These are phyloP conservation scores for Penicillium sp. DNA, from an alignment of 2,329 filamentous ascomycete species.

Conservation along the genomic window DNA sequence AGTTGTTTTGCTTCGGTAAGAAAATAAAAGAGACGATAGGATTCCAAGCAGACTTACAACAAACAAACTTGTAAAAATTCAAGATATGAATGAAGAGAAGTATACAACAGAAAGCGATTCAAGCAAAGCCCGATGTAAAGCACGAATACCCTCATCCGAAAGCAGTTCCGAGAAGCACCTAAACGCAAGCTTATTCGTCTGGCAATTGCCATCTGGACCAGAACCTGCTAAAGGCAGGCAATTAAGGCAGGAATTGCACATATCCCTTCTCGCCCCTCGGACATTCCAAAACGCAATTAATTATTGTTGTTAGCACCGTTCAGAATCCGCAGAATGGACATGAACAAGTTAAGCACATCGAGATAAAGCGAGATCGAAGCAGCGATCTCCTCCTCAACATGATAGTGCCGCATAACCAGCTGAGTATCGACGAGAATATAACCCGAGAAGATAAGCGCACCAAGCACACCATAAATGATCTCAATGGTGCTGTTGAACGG, in stretches of 20 bases:
- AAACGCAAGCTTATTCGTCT: not conserved
- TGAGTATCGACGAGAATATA: slow-evolving; percentile 98
- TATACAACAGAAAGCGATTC: not conserved
- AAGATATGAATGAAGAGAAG: not conserved
- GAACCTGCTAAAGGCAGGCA: not conserved
- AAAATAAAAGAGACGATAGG: not conserved
- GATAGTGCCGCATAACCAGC: slow-evolving; percentile 90
- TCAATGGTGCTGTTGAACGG: slow-evolving; percentile 78
- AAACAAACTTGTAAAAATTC: not conserved
- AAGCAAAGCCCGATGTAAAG: not conserved
- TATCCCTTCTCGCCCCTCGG: not conserved
- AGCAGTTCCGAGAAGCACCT: slow-evolving; percentile 7
- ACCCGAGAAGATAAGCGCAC: slow-evolving; percentile 84
- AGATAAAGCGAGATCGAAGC: slow-evolving; percentile 93
- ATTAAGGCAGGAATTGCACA: not conserved
- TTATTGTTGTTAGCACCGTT: slow-evolving; percentile 89
- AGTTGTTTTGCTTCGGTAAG: not conserved
- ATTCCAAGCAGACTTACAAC: not conserved
- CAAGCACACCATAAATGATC: slow-evolving; percentile 76
- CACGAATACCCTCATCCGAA: not conserved
- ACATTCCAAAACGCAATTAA: slow-evolving; percentile 48
- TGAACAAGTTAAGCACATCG: slow-evolving; percentile 95
- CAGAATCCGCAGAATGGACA: slow-evolving; percentile 90
- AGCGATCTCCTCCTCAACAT: slow-evolving; percentile 97
- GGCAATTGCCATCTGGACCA: not conserved